phyloP scores from a whole-genome alignment of 2,329 filamentous ascomycete genomes.

The Lasiodiplodia sp. region DNA sequence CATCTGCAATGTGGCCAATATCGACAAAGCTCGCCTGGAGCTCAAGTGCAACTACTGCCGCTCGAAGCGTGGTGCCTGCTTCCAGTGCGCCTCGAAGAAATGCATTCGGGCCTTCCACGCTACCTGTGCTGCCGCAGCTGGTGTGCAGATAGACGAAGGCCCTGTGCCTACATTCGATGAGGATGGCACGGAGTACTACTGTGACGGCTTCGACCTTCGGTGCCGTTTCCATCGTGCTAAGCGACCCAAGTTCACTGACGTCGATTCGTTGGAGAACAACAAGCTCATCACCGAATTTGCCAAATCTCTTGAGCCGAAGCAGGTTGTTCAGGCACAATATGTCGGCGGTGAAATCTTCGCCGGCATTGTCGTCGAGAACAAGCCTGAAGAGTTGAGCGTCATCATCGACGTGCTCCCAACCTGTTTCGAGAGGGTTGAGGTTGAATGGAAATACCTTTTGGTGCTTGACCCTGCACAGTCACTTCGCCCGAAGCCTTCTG shows the following conservation, averaged over 20 bases:
- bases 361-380: slow-evolving; percentile 85
- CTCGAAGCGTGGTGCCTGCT: slow-evolving; percentile 92
- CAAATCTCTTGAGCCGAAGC: slow-evolving; percentile 70
- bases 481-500: slow-evolving; percentile 75
- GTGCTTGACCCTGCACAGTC: slow-evolving; percentile 75
- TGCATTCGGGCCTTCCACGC: slow-evolving; percentile 93
- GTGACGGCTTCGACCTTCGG: slow-evolving; percentile 89
- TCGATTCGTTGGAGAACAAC: slow-evolving; percentile 73
- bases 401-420: slow-evolving; percentile 85
- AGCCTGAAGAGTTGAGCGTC: slow-evolving; percentile 74
- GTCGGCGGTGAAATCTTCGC: slow-evolving; percentile 88
- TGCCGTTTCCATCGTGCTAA: slow-evolving; percentile 94
- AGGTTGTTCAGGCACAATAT: slow-evolving; percentile 87
- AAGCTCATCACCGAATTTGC: slow-evolving; percentile 73
- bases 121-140: slow-evolving; percentile 90
- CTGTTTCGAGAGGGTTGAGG: slow-evolving; percentile 73
- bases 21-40: slow-evolving; percentile 85
- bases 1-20: slow-evolving; percentile 79
- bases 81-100: slow-evolving; percentile 95
- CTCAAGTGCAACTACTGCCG: slow-evolving; percentile 96
- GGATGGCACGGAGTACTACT: slow-evolving; percentile 90
- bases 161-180: slow-evolving; percentile 87
- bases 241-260: slow-evolving; percentile 77
- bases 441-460: slow-evolving; percentile 85
- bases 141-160: slow-evolving; percentile 88